These are phyloP conservation scores for Bipolaris bicolor DNA, from an alignment of 2,329 filamentous ascomycete genomes.

Conservation along the genomic window DNA sequence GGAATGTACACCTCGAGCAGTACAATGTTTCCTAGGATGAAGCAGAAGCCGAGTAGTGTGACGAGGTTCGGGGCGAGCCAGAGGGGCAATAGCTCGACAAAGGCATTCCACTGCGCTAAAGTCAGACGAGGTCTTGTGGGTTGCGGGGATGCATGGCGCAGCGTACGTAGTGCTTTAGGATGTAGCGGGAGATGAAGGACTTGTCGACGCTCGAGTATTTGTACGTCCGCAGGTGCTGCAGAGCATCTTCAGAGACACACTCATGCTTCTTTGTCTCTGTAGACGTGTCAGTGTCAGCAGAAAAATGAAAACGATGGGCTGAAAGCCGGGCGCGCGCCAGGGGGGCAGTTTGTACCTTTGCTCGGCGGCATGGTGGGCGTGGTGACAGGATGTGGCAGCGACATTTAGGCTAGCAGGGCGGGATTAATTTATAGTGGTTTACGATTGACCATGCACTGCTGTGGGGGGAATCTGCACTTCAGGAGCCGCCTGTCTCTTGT, in stretches of 20 bases:
- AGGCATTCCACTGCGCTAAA: constrained; percentile 84
- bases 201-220: constrained; percentile 98
- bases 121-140: constrained; percentile 30
- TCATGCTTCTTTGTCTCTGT: constrained; percentile 69
- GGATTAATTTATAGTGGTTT: constrained; percentile 33
- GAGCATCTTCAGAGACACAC: constrained; percentile 82
- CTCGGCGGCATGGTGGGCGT: constrained; percentile 47
- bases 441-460: constrained; percentile 19
- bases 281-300: constrained; percentile 17
- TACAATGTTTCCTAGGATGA: constrained; percentile 84
- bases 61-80: constrained; percentile 99
- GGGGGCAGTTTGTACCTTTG: constrained; percentile 35
- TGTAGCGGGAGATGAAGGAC: constrained; percentile 89
- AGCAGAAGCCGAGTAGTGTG: constrained; percentile 91
- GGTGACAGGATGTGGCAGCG: constrained; percentile 45
- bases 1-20: constrained; percentile 81
- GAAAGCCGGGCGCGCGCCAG: constrained; percentile 10
- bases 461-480: constrained; percentile 22
- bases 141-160: constrained; percentile 8
- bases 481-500: constrained; percentile 21
- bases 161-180: constrained; percentile 92
- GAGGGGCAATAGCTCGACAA: constrained; percentile 87
- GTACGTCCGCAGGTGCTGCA: constrained; percentile 91
- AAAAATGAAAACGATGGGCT: background rate
- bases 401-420: constrained; percentile 40